phyloP scores from a whole-genome alignment of 2,329 filamentous ascomycete species.

The Penicillium glabrum region DNA sequence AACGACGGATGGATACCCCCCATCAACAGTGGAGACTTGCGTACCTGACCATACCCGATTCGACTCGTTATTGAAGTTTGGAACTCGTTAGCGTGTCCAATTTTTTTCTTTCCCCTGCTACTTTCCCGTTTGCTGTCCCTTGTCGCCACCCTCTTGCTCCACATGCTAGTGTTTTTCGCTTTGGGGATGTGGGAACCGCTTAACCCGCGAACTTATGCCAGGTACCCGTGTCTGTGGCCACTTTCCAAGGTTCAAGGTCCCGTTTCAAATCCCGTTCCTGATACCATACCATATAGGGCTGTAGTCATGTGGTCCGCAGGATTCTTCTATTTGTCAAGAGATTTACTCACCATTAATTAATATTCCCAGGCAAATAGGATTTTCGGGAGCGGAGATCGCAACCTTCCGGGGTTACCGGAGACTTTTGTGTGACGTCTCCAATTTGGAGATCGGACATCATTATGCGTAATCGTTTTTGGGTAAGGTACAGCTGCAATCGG shows the following conservation, averaged over 20 bases:
- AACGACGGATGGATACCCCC: conserved; percentile 15
- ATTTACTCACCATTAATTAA: background rate
- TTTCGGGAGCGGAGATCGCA: background rate
- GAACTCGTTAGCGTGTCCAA: conserved; percentile 15
- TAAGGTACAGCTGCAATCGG: background rate
- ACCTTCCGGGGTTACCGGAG: conserved; percentile 6
- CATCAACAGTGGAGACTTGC: conserved; percentile 13
- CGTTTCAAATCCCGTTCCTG: conserved; percentile 11
- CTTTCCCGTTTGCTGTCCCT: conserved; percentile 6
- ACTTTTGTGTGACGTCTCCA: conserved; percentile 7
- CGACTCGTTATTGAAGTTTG: conserved; percentile 24
- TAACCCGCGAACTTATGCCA: conserved; percentile 18
- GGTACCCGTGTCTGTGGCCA: conserved; percentile 7
- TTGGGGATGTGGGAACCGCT: conserved; percentile 10
- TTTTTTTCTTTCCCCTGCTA: conserved; percentile 19
- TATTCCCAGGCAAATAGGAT: background rate
- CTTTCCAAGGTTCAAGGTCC: background rate
- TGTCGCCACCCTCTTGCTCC: conserved; percentile 5
- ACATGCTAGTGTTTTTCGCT: background rate
- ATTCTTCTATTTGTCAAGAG: background rate
- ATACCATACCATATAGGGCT: conserved; percentile 12
- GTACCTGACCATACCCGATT: conserved; percentile 8
- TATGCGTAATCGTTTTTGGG: background rate
- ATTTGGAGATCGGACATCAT: conserved; percentile 2
- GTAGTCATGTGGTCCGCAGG: conserved; percentile 8